phyloP scores from a whole-genome alignment of 371 early-diverging fungal genomes.

The Circinella umbellata region DNA sequence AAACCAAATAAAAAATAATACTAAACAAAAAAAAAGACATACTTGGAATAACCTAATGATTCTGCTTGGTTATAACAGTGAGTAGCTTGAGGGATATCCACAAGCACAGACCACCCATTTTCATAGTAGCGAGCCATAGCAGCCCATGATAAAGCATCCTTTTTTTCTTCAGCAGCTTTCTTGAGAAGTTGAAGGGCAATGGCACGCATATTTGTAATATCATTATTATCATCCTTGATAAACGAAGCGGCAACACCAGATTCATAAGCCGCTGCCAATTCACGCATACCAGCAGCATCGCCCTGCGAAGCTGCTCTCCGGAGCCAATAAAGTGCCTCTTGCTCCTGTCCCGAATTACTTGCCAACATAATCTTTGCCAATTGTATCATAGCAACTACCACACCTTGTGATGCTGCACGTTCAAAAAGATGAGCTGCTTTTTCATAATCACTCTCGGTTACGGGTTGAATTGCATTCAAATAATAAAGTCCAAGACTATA shows the following conservation, averaged over 20 bases:
- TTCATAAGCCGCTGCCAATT: slow-evolving; percentile 24
- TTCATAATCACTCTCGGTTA: slow-evolving; percentile 25
- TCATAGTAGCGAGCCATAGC: slow-evolving; percentile 38
- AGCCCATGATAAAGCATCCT: slow-evolving; percentile 22
- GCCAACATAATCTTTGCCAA: slow-evolving; percentile 30
- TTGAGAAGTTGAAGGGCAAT: slow-evolving; percentile 17
- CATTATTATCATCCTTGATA: background rate
- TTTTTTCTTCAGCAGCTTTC: slow-evolving; percentile 12
- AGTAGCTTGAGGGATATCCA: slow-evolving; percentile 24
- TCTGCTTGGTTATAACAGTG: slow-evolving; percentile 31
- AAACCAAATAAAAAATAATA: too few relatives aligned
- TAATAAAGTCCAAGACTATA: slow-evolving; percentile 52
- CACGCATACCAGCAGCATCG: slow-evolving; percentile 20
- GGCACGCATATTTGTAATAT: background rate
- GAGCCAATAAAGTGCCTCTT: slow-evolving; percentile 22
- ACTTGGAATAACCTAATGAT: slow-evolving; percentile 31
- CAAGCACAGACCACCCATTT: slow-evolving; percentile 23
- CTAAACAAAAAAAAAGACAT: slow-evolving; percentile 18
- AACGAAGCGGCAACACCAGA: slow-evolving; percentile 10
- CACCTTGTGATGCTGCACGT: slow-evolving; percentile 44
- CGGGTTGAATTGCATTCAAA: slow-evolving; percentile 44
- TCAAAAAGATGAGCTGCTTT: slow-evolving; percentile 40
- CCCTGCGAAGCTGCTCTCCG: slow-evolving; percentile 12
- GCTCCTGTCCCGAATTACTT: background rate
- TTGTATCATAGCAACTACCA: slow-evolving; percentile 40